phyloP scores from a whole-genome alignment of 176 grass and related monocot genomes.

The Areca catechu region DNA sequence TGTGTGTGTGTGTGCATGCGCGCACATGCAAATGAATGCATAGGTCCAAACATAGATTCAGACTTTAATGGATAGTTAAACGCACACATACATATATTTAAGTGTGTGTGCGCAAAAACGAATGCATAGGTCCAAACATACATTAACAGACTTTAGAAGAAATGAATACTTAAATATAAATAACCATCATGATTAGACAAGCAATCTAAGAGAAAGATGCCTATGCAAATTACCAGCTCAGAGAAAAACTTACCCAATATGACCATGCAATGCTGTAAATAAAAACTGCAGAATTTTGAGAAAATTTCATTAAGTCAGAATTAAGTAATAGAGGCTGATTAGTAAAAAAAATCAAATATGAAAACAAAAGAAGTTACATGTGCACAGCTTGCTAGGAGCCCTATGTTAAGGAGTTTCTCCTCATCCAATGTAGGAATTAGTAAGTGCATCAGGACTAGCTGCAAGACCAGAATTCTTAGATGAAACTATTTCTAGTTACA shows the following conservation, averaged over 20 bases:
- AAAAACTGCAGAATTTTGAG: slow-evolving; percentile 59
- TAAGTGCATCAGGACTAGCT: slow-evolving; percentile 81
- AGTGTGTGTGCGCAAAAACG: too few relatives aligned
- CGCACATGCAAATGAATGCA: too few relatives aligned
- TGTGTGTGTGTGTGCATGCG: too few relatives aligned
- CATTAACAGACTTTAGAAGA: too few relatives aligned
- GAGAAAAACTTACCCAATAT: slow-evolving; percentile 52
- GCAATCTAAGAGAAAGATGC: too few relatives aligned
- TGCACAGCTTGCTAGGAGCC: slow-evolving; percentile 54
- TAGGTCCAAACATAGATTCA: too few relatives aligned
- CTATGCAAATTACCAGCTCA: not conserved
- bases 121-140: too few relatives aligned
- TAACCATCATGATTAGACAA: too few relatives aligned
- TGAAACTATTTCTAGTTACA: too few relatives aligned
- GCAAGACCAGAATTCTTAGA: slow-evolving; percentile 28
- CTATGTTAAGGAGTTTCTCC: slow-evolving; percentile 67
- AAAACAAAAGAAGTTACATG: slow-evolving; percentile 43
- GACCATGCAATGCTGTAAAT: slow-evolving; percentile 88
- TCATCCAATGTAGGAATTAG: slow-evolving; percentile 57
- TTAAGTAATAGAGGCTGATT: slow-evolving; percentile 4
- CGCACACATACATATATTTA: too few relatives aligned
- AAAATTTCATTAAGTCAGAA: slow-evolving; percentile 17
- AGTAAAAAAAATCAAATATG: slow-evolving; percentile 1
- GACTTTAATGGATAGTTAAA: too few relatives aligned
- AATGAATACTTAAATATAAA: too few relatives aligned